Percentiles rank a stretch among this genome's conserved stretches.
Evolutionary conservation across 2,329 filamentous ascomycete species (phyloP).

Genomic region (Monilinia polystroma): DNA sequence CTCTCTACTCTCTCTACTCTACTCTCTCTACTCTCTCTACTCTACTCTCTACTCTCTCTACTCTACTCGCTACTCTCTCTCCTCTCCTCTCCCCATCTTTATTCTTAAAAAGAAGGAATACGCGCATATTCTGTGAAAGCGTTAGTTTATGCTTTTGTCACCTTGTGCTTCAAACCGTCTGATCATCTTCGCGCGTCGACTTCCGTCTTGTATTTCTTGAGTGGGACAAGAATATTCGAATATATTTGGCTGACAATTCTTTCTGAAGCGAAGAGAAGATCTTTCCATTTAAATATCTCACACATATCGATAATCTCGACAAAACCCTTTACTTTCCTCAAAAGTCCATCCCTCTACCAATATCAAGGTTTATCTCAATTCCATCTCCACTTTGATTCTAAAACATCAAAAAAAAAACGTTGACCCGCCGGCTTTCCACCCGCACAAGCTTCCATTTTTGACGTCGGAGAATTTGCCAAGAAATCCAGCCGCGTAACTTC

Average conservation of each 20-base stretch:
- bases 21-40: too few species aligned
- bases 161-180: slow-evolving; percentile 36
- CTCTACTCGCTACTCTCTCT: too few species aligned
- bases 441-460: slow-evolving; percentile 16
- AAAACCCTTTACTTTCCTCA: not conserved
- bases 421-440: slow-evolving; percentile 5
- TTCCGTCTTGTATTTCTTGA: slow-evolving; percentile 22
- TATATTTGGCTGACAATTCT: slow-evolving; percentile 35
- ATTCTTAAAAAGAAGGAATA: not conserved
- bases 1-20: not conserved
- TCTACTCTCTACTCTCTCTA: too few species aligned
- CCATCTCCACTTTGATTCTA: slow-evolving; percentile 3
- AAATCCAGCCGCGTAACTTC: slow-evolving; percentile 15
- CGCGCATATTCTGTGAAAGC: slow-evolving; percentile 9
- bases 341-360: not conserved
- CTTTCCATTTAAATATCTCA: slow-evolving; percentile 32
- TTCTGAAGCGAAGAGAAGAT: slow-evolving; percentile 36
- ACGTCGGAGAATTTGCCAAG: slow-evolving; percentile 21
- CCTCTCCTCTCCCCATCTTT: not conserved
- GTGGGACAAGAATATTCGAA: slow-evolving; percentile 20
- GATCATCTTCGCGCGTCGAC: slow-evolving; percentile 34
- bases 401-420: slow-evolving; percentile 6
- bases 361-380: not conserved
- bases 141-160: slow-evolving; percentile 37
- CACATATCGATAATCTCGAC: slow-evolving; percentile 1